Evolutionary conservation across 2,329 filamentous ascomycete genomes (phyloP).

Genomic region (Fusarium sp.): DNA sequence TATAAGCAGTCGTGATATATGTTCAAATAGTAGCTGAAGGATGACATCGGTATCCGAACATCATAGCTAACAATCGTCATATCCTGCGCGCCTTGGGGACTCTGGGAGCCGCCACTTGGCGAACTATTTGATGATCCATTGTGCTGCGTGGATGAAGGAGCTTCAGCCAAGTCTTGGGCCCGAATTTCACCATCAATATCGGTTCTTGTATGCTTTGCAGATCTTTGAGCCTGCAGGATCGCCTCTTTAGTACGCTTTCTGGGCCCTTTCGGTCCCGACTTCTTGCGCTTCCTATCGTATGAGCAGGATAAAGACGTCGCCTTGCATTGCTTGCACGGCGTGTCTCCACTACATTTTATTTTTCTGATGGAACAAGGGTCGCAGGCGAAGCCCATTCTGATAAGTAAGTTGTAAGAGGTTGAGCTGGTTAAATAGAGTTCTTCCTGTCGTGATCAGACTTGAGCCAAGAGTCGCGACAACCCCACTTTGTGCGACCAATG

Average conservation of each 20-base stretch:
- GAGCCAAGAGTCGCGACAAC: neutral
- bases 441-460: neutral
- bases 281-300: conserved; percentile 21
- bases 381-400: conserved; percentile 13
- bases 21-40: conserved; percentile 8
- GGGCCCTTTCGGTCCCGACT: conserved; percentile 17
- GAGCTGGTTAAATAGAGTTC: neutral
- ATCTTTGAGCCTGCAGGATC: conserved; percentile 7
- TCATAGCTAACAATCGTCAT: neutral
- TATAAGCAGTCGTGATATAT: conserved; percentile 4
- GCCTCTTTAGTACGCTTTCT: conserved; percentile 23
- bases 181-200: neutral
- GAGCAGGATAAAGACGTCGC: conserved; percentile 6
- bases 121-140: neutral
- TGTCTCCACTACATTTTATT: conserved; percentile 4
- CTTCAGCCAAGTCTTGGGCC: neutral
- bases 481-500: neutral
- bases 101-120: neutral
- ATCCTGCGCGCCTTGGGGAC: neutral
- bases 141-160: neutral
- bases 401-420: neutral
- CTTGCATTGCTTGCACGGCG: neutral
- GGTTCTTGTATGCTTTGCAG: neutral
- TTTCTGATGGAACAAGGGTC: conserved; percentile 16
- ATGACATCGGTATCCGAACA: neutral